Base-by-base conservation (phyloP, 768 basidiomycete species). In the Sporobolomyces pararoseus region DNA sequence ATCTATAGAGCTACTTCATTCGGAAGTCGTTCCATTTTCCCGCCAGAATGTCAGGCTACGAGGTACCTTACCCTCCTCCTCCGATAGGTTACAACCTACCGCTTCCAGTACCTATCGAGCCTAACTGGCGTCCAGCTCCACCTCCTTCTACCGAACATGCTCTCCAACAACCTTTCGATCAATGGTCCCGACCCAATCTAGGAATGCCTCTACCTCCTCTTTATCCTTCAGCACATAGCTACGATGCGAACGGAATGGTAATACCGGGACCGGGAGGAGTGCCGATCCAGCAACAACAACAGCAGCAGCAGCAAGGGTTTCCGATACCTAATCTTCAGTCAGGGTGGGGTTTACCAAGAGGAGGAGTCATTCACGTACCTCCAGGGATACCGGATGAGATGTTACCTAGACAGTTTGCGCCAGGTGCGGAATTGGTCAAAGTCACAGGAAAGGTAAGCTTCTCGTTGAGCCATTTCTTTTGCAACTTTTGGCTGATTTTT, bases 351-450 rank as follows among this genome's bases (percentile, higher is more conserved):
- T n/a, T n/a, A n/a, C n/a, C n/a, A 13, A 50, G 44, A 0, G 64
- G 64, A 2, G 69, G 51, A 13, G 5, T 14, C 7, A 23, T 65
- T 25, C 63, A 65, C 39, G 25, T 70, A 13, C 3, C 59, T 19
- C 16, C 59, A 4, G 29, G 46, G 12, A 31, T 61, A 4, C 59
- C 59, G 9, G 59, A 61, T 39, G 59, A 61, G 44, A 35, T 46
- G 57, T 50, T 70, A 13, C 69, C 63, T 4, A 62, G 61, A 19
- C 59, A 57, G 6, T 19, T 66, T 21, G n/a, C 7, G 0, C 21
- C 52, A 10, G 46, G 32, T 2, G 49, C 64, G 2, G 64, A 70
- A 46, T 46, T 70, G 13, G 69, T 70, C 53, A 70, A 70, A 35
- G 63, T 70, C 1, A 60, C 63, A 7, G 68, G 54, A 5, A 70